Conservation (phyloP, 345 rosid genomes). For the Corchorus capsularis region DNA sequence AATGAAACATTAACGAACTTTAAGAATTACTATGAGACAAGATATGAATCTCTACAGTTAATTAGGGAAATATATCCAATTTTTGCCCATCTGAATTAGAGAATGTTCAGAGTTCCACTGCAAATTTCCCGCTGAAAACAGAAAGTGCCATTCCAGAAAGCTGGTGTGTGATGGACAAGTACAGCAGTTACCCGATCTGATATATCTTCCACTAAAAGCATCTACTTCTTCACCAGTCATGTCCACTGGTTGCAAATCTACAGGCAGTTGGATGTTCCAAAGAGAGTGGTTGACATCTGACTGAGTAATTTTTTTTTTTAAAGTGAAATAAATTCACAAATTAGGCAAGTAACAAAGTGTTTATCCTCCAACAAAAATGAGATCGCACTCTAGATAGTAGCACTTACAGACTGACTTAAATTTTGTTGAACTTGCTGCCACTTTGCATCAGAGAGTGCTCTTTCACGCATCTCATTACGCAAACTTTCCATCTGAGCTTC, state of each 20-base stretch:
- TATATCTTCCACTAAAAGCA: conserved; percentile 80
- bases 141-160: conserved; percentile 95
- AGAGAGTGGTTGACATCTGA: conserved; percentile 50
- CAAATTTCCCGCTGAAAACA: conserved; percentile 93
- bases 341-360: conserved; percentile 13
- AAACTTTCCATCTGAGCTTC: conserved; percentile 84
- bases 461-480: conserved; percentile 67
- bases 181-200: conserved; percentile 85
- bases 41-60: neutral
- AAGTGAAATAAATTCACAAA: conserved; percentile 21
- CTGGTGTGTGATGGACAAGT: conserved; percentile 81
- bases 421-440: conserved; percentile 92
- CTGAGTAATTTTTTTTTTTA: conserved; percentile 47
- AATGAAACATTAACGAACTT: neutral
- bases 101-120: conserved; percentile 56
- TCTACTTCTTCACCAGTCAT: conserved; percentile 81
- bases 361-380: conserved; percentile 9
- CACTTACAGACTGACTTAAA: conserved; percentile 63
- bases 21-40: conserved; percentile 4
- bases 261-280: conserved; percentile 43
- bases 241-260: conserved; percentile 59
- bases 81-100: conserved; percentile 8
- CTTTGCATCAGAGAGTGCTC: conserved; percentile 81
- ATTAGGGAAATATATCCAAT: neutral
- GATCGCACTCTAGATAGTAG: conserved; percentile 9